Base-by-base conservation (phyloP, 2,329 filamentous ascomycete species). In the Alternaria postmessia region DNA sequence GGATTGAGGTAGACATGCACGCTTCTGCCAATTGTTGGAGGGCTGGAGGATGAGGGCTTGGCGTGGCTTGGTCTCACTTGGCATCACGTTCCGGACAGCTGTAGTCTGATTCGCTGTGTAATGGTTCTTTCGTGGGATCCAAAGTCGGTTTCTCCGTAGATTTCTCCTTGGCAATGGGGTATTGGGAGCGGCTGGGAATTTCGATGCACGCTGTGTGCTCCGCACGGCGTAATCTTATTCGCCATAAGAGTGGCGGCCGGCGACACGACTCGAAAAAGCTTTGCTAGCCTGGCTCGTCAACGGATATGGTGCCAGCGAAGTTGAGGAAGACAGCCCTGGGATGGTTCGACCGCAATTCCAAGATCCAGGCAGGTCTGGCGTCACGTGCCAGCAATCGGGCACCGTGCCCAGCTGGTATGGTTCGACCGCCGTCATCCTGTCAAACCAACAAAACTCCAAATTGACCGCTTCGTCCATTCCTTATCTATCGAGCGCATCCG, bases 71-170 rank as follows among this genome's bases (percentile, higher is more conserved):
- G 48, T 20, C n/a, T 24, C 20, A 11, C 66, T 67, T 69, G 67
- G 65, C 67, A 55, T 65, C 68, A 72, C 67, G 68, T 71, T 68
- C 66, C 61, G 43, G 36, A 52, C 30, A 41, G 38, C 22, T 32
- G 53, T 48, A 28, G 38, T 62, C 56, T 66, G 57, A 72, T 71
- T 72, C 60, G 69, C 55, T 47, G 16, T 26, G 39, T 28, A 34
- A 51, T 20, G 18, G 22, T 32, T 39, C 53, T 20, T 22, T 36
- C 24, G 38, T 54, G 4, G 39, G 32, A 32, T 51, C 7, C 24
- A 36, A 44, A 36, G 28, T 32, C 24, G 38, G 30, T 12, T 30
- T 56, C 61, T 42, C 64, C 60, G 52, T 48, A 47, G 16, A 51
- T 41, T 38, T 39, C 28, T 43, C 38, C 68, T 69, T 67, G 68